Conservation (phyloP, 2,329 filamentous ascomycete genomes). For the Fusarium sp. region DNA sequence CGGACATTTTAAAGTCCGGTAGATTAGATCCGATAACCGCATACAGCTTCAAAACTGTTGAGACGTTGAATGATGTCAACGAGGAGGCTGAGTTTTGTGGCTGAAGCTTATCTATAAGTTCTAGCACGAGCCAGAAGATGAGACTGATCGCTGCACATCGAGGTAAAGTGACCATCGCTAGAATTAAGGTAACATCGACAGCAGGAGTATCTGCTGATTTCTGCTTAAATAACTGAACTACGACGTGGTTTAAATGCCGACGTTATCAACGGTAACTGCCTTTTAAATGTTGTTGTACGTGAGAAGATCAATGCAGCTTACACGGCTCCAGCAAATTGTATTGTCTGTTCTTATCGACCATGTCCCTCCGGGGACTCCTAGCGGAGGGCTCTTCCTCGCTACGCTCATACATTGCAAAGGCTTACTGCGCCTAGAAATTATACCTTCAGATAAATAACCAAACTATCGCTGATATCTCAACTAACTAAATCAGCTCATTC, state of each 20-base stretch:
- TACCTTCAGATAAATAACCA: fast-evolving
- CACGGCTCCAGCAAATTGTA: slow-evolving; percentile 71
- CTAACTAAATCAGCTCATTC: fast-evolving
- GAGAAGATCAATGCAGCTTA: slow-evolving; percentile 96
- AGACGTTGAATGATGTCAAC: neutral
- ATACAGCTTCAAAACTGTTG: neutral
- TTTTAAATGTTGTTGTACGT: slow-evolving; percentile 98
- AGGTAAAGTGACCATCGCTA: neutral
- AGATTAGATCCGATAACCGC: neutral
- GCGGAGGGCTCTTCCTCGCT: neutral
- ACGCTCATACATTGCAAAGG: slow-evolving; percentile 55
- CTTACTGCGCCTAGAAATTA: neutral
- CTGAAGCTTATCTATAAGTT: neutral
- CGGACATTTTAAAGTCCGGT: neutral
- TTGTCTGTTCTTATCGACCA: slow-evolving; percentile 66
- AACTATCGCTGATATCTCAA: fast-evolving
- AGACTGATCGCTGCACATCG: neutral
- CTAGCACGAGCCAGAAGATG: too few species aligned
- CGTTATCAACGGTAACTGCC: slow-evolving; percentile 57
- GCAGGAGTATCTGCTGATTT: neutral
- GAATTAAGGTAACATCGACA: fast-evolving
- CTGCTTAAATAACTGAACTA: neutral
- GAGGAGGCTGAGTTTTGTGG: neutral
- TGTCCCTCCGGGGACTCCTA: neutral
- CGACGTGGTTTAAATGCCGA: neutral